Base-by-base conservation (phyloP, 257 asterid species). In the Perilla frutescens region DNA sequence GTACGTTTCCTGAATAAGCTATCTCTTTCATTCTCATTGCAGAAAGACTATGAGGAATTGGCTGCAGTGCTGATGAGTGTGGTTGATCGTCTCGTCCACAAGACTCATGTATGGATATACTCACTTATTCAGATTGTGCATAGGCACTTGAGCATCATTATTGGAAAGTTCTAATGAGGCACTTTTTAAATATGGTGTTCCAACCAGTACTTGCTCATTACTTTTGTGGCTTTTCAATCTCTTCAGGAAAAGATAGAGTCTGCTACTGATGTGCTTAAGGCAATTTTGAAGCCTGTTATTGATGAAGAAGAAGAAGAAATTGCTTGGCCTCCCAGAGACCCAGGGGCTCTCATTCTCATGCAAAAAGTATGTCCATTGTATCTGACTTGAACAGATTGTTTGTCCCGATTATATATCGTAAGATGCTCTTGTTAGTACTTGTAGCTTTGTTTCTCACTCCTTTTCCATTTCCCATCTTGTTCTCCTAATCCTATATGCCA, bases 11-110 rank as follows among this genome's bases (percentile, higher is more conserved):
- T 70, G 53, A 64, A 57, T 75, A 62, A 68, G 65, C 64, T 82
- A 70, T 9, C 48, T 3, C 39, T 67, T 58, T 47, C 62, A 66
- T 66, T 68, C 70, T 77, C 71, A 63, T 77, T 74, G 45, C 89
- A 91, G 99, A 86, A 91, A 84, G 98, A 94, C 81, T 92, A 88
- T 12, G 97, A 94, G 78, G 98, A 94, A 76, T 80, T 94, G 85
- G 98, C 98, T 36, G 84, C 89, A 76, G 32, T 77, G 29, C 51
- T 88, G 73, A 94, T 94, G 99, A 79, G 79, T 77, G 70, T 85
- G 71, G 97, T 94, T 76, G 99, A 91, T 79, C 85, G 79, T 73
- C 83, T 90, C 44, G 96, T 94, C 76, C 90, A 94, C 82, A 90
- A 90, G 83, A 94, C 99, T 75, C 85, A 87, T 8, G 99, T 94